These are phyloP conservation scores for Euphorbia pulcherrima DNA, from an alignment of 345 rosid species.

Conservation along the genomic window DNA sequence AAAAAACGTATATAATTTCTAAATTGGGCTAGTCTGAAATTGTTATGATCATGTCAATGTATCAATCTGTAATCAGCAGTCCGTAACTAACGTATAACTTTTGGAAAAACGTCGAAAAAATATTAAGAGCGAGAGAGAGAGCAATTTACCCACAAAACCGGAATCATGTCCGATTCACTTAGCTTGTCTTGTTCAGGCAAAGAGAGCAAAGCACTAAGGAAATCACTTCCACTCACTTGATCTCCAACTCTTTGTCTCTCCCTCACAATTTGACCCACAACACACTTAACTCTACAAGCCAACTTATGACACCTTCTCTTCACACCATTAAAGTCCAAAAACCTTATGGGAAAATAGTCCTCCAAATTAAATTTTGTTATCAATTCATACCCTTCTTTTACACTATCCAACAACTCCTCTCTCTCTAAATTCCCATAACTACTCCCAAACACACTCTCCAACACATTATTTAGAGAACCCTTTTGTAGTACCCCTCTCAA, in stretches of 20 bases:
- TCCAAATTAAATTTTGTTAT: constrained; percentile 46
- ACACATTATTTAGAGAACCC: constrained; percentile 44
- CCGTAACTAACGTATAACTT: too few species aligned
- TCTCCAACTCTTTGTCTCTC: constrained; percentile 26
- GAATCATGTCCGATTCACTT: constrained; percentile 44
- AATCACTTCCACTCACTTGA: constrained; percentile 27
- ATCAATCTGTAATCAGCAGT: too few species aligned
- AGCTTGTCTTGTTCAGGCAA: constrained; percentile 53
- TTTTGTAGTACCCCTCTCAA: constrained; percentile 40
- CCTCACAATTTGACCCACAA: constrained; percentile 41
- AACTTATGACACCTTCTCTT: constrained; percentile 49
- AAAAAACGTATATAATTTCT: too few species aligned
- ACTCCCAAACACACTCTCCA: constrained; percentile 53
- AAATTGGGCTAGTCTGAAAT: too few species aligned
- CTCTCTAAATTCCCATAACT: background rate
- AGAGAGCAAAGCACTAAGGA: constrained; percentile 47
- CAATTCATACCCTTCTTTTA: constrained; percentile 54
- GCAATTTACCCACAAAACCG: constrained; percentile 56
- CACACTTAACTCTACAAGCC: constrained; percentile 34
- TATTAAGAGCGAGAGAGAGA: background rate
- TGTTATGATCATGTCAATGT: too few species aligned
- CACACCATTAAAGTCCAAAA: constrained; percentile 55
- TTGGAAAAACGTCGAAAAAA: too few species aligned
- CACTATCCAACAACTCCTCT: constrained; percentile 41
- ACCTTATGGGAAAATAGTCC: constrained; percentile 46